Evolutionary conservation across 2,329 filamentous ascomycete species (phyloP).

Genomic region (Zasmidium cellare): DNA sequence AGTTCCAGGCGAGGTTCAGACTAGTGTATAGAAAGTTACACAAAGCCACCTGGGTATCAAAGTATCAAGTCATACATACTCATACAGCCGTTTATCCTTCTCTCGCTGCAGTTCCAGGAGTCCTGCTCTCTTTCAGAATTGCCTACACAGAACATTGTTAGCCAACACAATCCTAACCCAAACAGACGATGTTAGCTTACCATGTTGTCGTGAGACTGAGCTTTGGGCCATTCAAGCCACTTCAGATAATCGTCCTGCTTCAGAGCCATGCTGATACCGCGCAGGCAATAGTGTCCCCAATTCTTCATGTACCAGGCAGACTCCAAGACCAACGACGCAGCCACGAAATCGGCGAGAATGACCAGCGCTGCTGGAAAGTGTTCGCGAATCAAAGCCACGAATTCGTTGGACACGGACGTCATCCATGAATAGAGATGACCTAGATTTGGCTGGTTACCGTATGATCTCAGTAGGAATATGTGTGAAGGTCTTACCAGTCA

Average conservation of each 20-base stretch:
- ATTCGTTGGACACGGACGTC: constrained; percentile 13
- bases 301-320: constrained; percentile 22
- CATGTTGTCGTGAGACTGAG: constrained; percentile 17
- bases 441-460: not conserved
- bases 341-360: constrained; percentile 26
- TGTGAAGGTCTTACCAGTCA: constrained; percentile 5
- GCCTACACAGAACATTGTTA: not conserved
- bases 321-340: constrained; percentile 14
- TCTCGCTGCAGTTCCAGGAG: not conserved
- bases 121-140: not conserved
- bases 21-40: too few species aligned
- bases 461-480: not conserved
- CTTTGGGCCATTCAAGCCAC: constrained; percentile 29
- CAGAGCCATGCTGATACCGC: constrained; percentile 21
- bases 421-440: constrained; percentile 18
- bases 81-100: not conserved
- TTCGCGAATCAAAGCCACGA: constrained; percentile 19
- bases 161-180: not conserved
- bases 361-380: constrained; percentile 23
- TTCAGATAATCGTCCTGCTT: constrained; percentile 14
- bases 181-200: constrained; percentile 1
- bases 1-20: too few species aligned
- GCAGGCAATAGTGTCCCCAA: constrained; percentile 23
- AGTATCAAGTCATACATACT: not conserved
- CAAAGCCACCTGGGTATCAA: too few species aligned